phyloP scores from a whole-genome alignment of 176 grass and related monocot species.

The Triticum aestivum region IWGSC_CS_RefSeq_v2.1 NC_057806.1:457160685-457161184 shows the following conservation, averaged over 20 bases:
- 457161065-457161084: conserved; percentile 1
- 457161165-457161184: conserved; percentile 20
- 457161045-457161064: conserved; percentile 18
- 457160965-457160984: background rate
- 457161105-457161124: conserved; percentile 18
- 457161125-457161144: conserved; percentile 17
- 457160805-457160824: conserved; percentile 95
- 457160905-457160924: background rate
- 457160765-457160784: conserved; percentile 72
- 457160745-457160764: background rate
- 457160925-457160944: background rate
- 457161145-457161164: conserved; percentile 22
- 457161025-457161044: background rate
- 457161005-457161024: background rate
- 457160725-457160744: conserved; percentile 22
- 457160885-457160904: conserved; percentile 17
- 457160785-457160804: conserved; percentile 77
- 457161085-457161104: conserved; percentile 17
- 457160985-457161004: conserved; percentile 15
- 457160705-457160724: conserved; percentile 1
- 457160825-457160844: conserved; percentile 94
- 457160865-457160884: conserved; percentile 20
- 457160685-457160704: conserved; percentile 12
- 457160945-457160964: conserved; percentile 9
- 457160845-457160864: conserved; percentile 64